Evolutionary conservation across 1,284 basidiomycete species (phyloP), one percentile per base, ranked within the genome.

Genomic region (Moesziomyces sp.): DNA sequence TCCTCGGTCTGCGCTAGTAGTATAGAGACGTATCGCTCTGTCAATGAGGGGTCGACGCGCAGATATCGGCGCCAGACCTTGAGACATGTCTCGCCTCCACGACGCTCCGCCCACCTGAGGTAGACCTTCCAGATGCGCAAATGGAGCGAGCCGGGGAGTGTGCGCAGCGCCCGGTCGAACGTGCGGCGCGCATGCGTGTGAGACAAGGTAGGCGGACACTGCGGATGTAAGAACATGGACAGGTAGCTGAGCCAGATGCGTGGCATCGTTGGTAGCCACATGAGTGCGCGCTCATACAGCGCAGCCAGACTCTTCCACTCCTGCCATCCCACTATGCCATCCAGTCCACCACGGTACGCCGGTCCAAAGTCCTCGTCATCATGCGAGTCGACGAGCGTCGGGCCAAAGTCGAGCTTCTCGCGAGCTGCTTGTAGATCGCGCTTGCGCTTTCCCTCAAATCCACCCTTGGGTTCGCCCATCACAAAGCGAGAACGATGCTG

Each of bases 191-290:
- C 94, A 85, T 99, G 96, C 0, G 93, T 93, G 78, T 92, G 88
- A 16, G 92, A 91, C 61, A 99, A 88, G 23, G 89, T 85, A 1
- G 94, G 87, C 2, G 97, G 95, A 82, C 95, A 98, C 58, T 89
- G 87, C 1, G 94, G 93, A 83, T 99, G 96, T 63, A 90, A 88
- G 85, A 99, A 92, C 67, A 97, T 88, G 61, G 92, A 91, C 35
- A 94, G 87, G 85, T 99, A 99, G 86, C 93, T 89, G 46, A 97
- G 86, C 97, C 97, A 99, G 79, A 97, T 84, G 45, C 93, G 90
- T 2, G 97, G 97, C 84, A 99, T 89, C 91, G 90, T 92, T 62
- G 94, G 93, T 53, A 98, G 85, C 91, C 94, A 98, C 89, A 92
- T 93, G 38, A 99, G 87, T 58, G 93, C 93, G 68, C 97, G 89